Evolutionary conservation across 2,329 filamentous ascomycete species (phyloP), one percentile per base, ranked within the genome.

Genomic region (Colletotrichum cereale): DNA sequence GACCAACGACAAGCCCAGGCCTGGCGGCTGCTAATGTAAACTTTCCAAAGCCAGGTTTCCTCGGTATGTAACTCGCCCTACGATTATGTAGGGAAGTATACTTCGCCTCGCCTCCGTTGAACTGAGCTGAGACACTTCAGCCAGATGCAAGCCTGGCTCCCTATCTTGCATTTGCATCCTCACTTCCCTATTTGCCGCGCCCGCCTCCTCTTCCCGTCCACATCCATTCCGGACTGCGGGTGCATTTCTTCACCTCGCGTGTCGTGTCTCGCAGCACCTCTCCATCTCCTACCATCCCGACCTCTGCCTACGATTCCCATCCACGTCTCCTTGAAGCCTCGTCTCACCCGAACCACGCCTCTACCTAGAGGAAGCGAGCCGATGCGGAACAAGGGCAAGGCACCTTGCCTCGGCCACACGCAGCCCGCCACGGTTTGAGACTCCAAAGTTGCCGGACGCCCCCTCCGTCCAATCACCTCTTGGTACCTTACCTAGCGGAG

Each of bases 401-500:
- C 34, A 40, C 12, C 53, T 38, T 68, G 57, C 64, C 65, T 67
- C 42, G 68, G 57, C 58, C 64, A 58, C 24, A 44, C 44, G 44
- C 52, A 42, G 42, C 31, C 62, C 47, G 53, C 50, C 42, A 24
- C 38, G 60, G 52, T 53, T 64, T 26, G 40, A 55, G 42, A 58
- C 44, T 29, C 31, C 8, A 40, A 29, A 62, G 44, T 62, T n/a
- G 60, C 31, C 60, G 34, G 60, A 52, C 44, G 47, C 26, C 40
- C n/a, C 44, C 31, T 58, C 57, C 29, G 14, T 52, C 57, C 56
- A 68, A 57, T 58, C 56, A 55, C 56, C 36, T 18, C 24, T 14
- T 26, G 50, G 64, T 71, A 68, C 68, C 68, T 71, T 67, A 16
- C 67, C 67, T 67, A 57, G 44, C 57, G 55, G 40, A 57, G 55